These are phyloP conservation scores for Cucurbita argyrosperma DNA, from an alignment of 306 rosid genomes.

Conservation along the genomic window DNA sequence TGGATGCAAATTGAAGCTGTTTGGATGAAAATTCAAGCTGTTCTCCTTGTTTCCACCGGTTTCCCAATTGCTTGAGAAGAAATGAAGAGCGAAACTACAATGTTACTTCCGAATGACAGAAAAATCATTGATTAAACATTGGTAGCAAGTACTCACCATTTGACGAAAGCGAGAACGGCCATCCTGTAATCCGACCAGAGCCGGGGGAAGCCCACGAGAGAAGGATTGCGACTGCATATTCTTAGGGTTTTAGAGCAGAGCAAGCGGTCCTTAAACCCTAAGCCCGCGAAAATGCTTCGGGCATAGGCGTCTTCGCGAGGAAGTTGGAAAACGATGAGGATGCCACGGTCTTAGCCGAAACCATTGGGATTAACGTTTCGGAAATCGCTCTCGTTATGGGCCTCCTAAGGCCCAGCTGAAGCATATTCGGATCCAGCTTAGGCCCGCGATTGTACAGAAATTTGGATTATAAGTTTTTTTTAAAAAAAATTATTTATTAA, in stretches of 20 bases:
- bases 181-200: constrained; percentile 7
- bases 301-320: background rate
- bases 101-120: background rate
- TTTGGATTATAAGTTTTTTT: too few relatives aligned
- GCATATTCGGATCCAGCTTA: too few relatives aligned
- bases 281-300: background rate
- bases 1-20: constrained; percentile 7
- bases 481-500: too few relatives aligned
- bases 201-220: constrained; percentile 29
- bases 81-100: background rate
- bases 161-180: constrained; percentile 12
- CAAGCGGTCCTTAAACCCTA: constrained; percentile 11
- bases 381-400: too few relatives aligned
- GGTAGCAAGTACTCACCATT: background rate
- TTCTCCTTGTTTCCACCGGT: constrained; percentile 6
- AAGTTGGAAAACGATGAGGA: background rate
- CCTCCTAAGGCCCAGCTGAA: too few relatives aligned
- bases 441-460: too few relatives aligned
- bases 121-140: background rate
- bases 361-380: too few relatives aligned
- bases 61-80: constrained; percentile 10
- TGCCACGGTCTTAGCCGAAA: too few relatives aligned
- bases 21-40: constrained; percentile 9
- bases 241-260: constrained; percentile 24
- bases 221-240: constrained; percentile 28